Evolutionary conservation across 2,329 filamentous ascomycete species (phyloP).

Genomic region (Emmonsia crescens): DNA sequence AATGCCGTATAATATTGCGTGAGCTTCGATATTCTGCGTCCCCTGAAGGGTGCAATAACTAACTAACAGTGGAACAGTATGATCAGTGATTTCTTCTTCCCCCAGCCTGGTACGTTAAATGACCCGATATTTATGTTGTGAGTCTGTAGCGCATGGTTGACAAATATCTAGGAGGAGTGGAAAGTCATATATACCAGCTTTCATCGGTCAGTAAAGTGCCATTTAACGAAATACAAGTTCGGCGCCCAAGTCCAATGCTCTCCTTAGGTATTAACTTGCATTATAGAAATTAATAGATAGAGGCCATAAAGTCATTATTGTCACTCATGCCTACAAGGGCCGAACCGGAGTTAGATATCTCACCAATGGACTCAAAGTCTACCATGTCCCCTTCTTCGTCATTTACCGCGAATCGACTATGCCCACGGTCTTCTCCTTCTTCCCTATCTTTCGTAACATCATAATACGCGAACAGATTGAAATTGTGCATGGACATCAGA

Average conservation of each 20-base stretch:
- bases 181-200: slow-evolving; percentile 97
- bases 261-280: slow-evolving; percentile 4
- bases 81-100: slow-evolving; percentile 99
- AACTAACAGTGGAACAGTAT: slow-evolving; percentile 45
- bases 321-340: slow-evolving; percentile 88
- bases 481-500: slow-evolving; percentile 96
- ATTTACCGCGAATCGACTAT: slow-evolving; percentile 91
- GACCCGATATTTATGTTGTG: not conserved
- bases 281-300: slow-evolving; percentile 81
- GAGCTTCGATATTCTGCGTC: slow-evolving; percentile 21
- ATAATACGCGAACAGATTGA: slow-evolving; percentile 88
- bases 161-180: slow-evolving; percentile 56
- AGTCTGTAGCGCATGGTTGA: slow-evolving; percentile 9
- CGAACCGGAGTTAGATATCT: slow-evolving; percentile 88
- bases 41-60: slow-evolving; percentile 3
- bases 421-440: slow-evolving; percentile 96
- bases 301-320: slow-evolving; percentile 94
- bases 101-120: slow-evolving; percentile 57
- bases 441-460: slow-evolving; percentile 94
- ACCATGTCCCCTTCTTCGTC: slow-evolving; percentile 91
- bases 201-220: slow-evolving; percentile 48
- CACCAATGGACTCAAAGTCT: slow-evolving; percentile 96
- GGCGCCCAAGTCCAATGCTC: not conserved
- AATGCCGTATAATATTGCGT: slow-evolving; percentile 64
- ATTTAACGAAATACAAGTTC: not conserved